These are phyloP conservation scores for Dipodascopsis tothii DNA, from an alignment of 805 yeast genomes.

Conservation along the genomic window DNA sequence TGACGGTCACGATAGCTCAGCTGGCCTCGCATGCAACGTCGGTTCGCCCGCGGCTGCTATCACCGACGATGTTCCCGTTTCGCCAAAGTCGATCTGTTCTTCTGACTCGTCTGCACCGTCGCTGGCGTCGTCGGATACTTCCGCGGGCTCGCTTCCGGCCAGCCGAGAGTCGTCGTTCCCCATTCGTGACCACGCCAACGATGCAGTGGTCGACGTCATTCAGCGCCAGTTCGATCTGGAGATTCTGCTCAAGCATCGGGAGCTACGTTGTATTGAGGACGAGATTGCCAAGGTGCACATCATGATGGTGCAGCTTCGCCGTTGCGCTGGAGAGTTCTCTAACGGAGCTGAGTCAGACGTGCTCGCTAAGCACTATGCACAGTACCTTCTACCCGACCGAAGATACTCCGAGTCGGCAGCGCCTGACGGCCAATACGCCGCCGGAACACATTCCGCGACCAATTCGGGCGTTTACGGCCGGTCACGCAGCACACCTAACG, in stretches of 20 bases:
- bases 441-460: not conserved
- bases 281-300: slow-evolving; percentile 31
- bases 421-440: not conserved
- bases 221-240: slow-evolving; percentile 32
- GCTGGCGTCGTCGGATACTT: too few relatives aligned
- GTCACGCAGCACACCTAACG: slow-evolving; percentile 3
- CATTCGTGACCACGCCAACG: not conserved
- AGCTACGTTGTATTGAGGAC: slow-evolving; percentile 30
- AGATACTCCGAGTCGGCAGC: slow-evolving; percentile 4
- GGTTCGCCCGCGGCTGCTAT: too few relatives aligned
- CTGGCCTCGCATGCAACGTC: too few relatives aligned
- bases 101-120: too few relatives aligned
- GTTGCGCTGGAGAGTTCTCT: slow-evolving; percentile 16
- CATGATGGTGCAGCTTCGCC: slow-evolving; percentile 31
- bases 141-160: too few relatives aligned
- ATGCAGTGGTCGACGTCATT: slow-evolving; percentile 14
- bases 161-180: too few relatives aligned
- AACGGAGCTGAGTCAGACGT: slow-evolving; percentile 17
- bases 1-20: too few relatives aligned
- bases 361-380: slow-evolving; percentile 26
- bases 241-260: slow-evolving; percentile 33
- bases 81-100: too few relatives aligned
- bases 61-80: too few relatives aligned
- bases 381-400: slow-evolving; percentile 23
- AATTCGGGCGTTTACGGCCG: not conserved